Evolutionary conservation across 2,329 filamentous ascomycete species (phyloP).

Genomic region (Penicillium hordei): DNA sequence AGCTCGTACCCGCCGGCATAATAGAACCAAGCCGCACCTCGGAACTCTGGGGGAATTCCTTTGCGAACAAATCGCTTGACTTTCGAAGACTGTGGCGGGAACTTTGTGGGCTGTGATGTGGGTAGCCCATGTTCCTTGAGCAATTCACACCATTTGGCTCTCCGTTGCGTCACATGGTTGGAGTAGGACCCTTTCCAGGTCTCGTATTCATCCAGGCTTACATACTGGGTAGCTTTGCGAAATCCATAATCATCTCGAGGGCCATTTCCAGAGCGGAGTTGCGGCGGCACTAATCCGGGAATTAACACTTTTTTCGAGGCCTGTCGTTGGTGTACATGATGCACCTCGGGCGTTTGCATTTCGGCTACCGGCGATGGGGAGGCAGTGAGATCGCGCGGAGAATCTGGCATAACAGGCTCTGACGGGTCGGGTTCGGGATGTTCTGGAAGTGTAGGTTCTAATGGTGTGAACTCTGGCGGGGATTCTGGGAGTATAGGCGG

Average conservation of each 20-base stretch:
- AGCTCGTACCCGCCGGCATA: slow-evolving; percentile 86
- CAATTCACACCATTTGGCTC: slow-evolving; percentile 77
- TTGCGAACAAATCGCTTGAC: slow-evolving; percentile 89
- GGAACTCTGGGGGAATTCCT: slow-evolving; percentile 89
- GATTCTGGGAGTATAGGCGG: slow-evolving; percentile 15
- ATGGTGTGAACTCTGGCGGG: slow-evolving; percentile 8
- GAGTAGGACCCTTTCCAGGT: slow-evolving; percentile 75
- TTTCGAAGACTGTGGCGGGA: slow-evolving; percentile 77
- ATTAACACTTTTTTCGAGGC: slow-evolving; percentile 33
- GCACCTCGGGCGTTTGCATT: neutral
- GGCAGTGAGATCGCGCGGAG: slow-evolving; percentile 11
- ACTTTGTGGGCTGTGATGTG: slow-evolving; percentile 69
- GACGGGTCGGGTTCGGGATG: slow-evolving; percentile 7
- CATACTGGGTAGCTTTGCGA: slow-evolving; percentile 79
- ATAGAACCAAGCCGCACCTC: slow-evolving; percentile 96
- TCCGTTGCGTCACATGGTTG: slow-evolving; percentile 70
- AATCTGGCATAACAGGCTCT: slow-evolving; percentile 4
- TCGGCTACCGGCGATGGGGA: slow-evolving; percentile 8
- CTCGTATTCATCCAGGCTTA: slow-evolving; percentile 76
- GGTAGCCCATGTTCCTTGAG: slow-evolving; percentile 74
- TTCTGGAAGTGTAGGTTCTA: slow-evolving; percentile 6
- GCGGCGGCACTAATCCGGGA: slow-evolving; percentile 42
- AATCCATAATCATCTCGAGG: slow-evolving; percentile 85
- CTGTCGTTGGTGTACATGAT: slow-evolving; percentile 20
- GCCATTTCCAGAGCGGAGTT: slow-evolving; percentile 32